phyloP scores from a whole-genome alignment of 371 early-diverging fungal species.

The Blastocladiella emersonii region DNA sequence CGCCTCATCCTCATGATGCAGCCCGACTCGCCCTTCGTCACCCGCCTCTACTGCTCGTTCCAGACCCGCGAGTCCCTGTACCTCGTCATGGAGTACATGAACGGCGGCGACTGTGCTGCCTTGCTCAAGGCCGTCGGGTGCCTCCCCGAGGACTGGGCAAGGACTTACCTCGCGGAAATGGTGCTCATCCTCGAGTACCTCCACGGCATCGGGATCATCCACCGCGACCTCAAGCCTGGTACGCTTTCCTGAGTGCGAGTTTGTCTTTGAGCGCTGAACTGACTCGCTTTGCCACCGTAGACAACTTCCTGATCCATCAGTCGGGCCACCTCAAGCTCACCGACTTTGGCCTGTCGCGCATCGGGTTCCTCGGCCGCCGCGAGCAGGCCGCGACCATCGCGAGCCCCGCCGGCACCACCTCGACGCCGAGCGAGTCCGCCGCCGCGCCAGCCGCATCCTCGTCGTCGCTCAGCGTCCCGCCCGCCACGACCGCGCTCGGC shows the following conservation, averaged over 20 bases:
- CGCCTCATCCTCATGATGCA: conserved; percentile 70
- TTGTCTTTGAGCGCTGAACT: not conserved
- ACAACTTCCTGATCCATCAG: conserved; percentile 77
- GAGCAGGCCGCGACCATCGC: conserved; percentile 53
- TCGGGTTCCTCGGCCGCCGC: conserved; percentile 69
- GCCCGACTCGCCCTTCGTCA: conserved; percentile 83
- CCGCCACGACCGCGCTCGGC: too few species aligned
- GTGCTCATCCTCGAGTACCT: conserved; percentile 83
- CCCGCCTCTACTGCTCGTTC: conserved; percentile 82
- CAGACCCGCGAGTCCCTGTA: conserved; percentile 83
- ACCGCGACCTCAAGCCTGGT: conserved; percentile 36
- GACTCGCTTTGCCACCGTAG: conserved; percentile 26
- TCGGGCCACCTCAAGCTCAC: conserved; percentile 86
- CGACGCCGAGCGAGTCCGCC: too few species aligned
- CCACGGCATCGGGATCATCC: conserved; percentile 66
- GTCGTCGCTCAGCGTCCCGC: too few species aligned
- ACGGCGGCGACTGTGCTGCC: conserved; percentile 91
- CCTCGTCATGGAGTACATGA: conserved; percentile 89
- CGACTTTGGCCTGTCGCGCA: conserved; percentile 85
- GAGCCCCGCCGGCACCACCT: too few species aligned
- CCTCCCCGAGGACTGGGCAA: conserved; percentile 79
- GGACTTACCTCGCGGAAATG: conserved; percentile 87
- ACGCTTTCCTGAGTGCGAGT: conserved; percentile 14
- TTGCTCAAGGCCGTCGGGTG: conserved; percentile 72
- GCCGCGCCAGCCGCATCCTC: too few species aligned